Percentiles rank a stretch among this genome's conserved stretches.
These are phyloP conservation scores for Aspergillus baeticus DNA, from an alignment of 495 filamentous ascomycete genomes.

Conservation along the genomic window DNA sequence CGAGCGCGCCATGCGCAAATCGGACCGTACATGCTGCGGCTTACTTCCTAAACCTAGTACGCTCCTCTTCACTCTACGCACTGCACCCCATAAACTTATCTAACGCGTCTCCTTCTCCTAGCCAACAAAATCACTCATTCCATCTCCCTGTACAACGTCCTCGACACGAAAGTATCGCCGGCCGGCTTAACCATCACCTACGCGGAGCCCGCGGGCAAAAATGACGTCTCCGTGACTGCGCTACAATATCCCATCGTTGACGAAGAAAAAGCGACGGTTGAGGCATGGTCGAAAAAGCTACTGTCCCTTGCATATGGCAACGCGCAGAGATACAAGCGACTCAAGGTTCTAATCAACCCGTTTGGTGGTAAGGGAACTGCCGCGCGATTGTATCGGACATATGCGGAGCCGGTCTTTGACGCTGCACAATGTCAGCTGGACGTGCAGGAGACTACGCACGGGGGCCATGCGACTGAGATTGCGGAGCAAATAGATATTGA, in stretches of 20 bases:
- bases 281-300: slow-evolving; percentile 61
- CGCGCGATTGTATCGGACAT: slow-evolving; percentile 65
- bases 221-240: slow-evolving; percentile 54
- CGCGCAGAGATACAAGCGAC: slow-evolving; percentile 67
- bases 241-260: slow-evolving; percentile 61
- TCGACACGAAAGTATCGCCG: slow-evolving; percentile 69
- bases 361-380: slow-evolving; percentile 83
- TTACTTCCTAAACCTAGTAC: slow-evolving; percentile 34
- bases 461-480: slow-evolving; percentile 78
- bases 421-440: slow-evolving; percentile 78
- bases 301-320: slow-evolving; percentile 70
- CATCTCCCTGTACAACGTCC: slow-evolving; percentile 79
- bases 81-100: background rate
- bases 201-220: slow-evolving; percentile 56
- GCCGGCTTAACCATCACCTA: slow-evolving; percentile 73
- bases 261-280: slow-evolving; percentile 46
- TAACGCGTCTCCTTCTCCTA: slow-evolving; percentile 17
- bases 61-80: background rate
- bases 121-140: slow-evolving; percentile 41
- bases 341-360: slow-evolving; percentile 89
- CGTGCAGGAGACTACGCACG: slow-evolving; percentile 68
- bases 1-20: slow-evolving; percentile 32
- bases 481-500: slow-evolving; percentile 75
- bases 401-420: slow-evolving; percentile 80
- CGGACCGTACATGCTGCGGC: slow-evolving; percentile 38